Percentiles rank a stretch among this genome's conserved stretches.
Conservation (phyloP, 805 yeast species). For the Kodamaea jinghongensis region DNA sequence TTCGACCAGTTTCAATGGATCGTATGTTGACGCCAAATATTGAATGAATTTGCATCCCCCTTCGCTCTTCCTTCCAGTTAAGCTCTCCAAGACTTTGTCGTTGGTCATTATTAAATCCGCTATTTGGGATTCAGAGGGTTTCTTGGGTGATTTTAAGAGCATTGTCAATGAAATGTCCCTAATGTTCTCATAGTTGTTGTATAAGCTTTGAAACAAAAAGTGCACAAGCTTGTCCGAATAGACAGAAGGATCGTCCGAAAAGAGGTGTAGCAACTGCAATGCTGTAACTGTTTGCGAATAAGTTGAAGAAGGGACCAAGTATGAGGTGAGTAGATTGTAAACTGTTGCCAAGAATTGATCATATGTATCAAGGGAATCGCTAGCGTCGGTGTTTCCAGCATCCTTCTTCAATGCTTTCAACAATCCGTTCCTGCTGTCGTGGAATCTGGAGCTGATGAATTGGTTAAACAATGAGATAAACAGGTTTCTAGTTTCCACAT, state of each 20-base stretch:
- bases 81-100: conserved; percentile 28
- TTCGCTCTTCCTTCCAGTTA: conserved; percentile 66
- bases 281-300: conserved; percentile 37
- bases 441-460: conserved; percentile 55
- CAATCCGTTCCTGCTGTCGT: conserved; percentile 64
- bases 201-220: conserved; percentile 56
- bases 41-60: conserved; percentile 72
- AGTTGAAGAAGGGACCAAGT: conserved; percentile 46
- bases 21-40: conserved; percentile 35
- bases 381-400: conserved; percentile 2
- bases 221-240: conserved; percentile 30
- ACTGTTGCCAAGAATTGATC: conserved; percentile 36
- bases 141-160: conserved; percentile 18
- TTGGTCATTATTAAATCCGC: neutral
- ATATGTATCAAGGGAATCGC: conserved; percentile 9
- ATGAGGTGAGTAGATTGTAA: conserved; percentile 61
- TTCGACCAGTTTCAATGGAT: neutral
- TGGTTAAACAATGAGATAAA: conserved; percentile 60
- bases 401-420: conserved; percentile 31
- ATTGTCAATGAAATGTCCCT: conserved; percentile 46
- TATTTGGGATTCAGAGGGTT: neutral
- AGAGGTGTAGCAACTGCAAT: conserved; percentile 14
- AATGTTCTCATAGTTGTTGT: conserved; percentile 76
- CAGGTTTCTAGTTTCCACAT: conserved; percentile 66
- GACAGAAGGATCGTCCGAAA: conserved; percentile 7